Conservation (phyloP, 495 filamentous ascomycete species). For the Cladorrhinum samala region DNA sequence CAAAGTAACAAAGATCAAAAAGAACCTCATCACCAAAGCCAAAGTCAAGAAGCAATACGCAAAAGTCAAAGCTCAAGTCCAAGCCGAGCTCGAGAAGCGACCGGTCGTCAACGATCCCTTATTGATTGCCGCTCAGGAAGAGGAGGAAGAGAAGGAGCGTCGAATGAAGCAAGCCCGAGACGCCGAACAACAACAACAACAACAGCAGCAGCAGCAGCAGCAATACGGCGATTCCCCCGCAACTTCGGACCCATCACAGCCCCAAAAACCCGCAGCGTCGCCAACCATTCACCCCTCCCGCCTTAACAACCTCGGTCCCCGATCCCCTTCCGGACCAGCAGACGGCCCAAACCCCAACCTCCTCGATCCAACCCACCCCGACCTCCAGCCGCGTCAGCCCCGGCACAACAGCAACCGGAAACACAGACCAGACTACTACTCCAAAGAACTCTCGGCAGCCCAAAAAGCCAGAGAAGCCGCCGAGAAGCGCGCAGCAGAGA, state of each 20-base stretch:
- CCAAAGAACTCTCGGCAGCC: constrained; percentile 67
- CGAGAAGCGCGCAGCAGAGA: constrained; percentile 53
- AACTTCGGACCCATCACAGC: too few species aligned
- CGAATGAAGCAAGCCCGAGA: too few species aligned
- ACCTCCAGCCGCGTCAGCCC: not conserved
- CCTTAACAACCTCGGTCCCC: constrained; percentile 3
- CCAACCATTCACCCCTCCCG: constrained; percentile 7
- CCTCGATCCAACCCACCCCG: constrained; percentile 41
- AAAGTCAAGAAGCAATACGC: constrained; percentile 91
- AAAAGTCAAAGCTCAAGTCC: constrained; percentile 62
- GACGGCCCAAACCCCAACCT: constrained; percentile 57
- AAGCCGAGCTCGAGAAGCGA: constrained; percentile 23
- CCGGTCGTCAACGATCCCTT: constrained; percentile 8
- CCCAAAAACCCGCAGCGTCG: constrained; percentile 36
- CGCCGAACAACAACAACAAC: too few species aligned
- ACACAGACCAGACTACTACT: constrained; percentile 63
- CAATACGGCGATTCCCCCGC: too few species aligned
- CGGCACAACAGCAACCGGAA: constrained; percentile 24
- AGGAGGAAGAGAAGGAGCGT: too few species aligned
- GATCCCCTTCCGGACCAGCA: not conserved
- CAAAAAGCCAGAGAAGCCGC: constrained; percentile 52
- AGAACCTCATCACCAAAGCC: constrained; percentile 82
- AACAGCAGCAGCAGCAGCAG: too few species aligned
- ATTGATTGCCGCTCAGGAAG: constrained; percentile 2
- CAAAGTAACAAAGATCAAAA: constrained; percentile 95